Base-by-base conservation (phyloP, 2,329 filamentous ascomycete genomes). In the Penicillium sclerotigenum region DNA sequence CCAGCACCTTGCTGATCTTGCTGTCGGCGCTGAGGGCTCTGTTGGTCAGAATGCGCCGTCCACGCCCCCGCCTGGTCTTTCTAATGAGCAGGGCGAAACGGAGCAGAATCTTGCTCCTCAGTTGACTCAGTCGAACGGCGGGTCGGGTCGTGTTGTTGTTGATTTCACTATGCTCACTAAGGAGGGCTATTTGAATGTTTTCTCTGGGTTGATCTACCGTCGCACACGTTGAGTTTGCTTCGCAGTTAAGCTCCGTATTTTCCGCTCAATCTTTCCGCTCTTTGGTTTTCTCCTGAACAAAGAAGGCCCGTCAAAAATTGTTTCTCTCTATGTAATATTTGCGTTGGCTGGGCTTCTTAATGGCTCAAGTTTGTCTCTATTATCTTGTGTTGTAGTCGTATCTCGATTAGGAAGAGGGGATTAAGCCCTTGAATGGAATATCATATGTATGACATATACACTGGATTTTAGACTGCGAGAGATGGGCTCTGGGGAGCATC, bases 1-100 rank as follows among this genome's bases (percentile, higher is more conserved):
- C 8, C 74, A 77, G 54, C 75, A 77, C 56, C 64, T 77, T 11
- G 75, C 75, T 8, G 75, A 77, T 58, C 64, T 77, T 24, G 75
- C 75, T 24, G 75, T 77, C 26, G 75, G 74, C 3, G 75, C 73
- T 6, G 75, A 76, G 50, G 75, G 73, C 28, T 69, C 69, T 16
- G 70, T 71, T 5, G 64, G 68, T 24, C 65, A 68, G 22, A 69
- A 65, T 29, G 62, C 65, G 9, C 66, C 70, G 3, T 57, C 64
- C 1, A 65, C 71, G 0, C 70, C 70, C 1, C 68, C 69, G 2
- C 61, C 65, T 6, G 61, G 59, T 34, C 54, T 68, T 7, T 58
- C 65, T 9, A 60, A 60, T 9, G 69, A 70, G 1, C 63, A 68
- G 16, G 63, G 59, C 26, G 66, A 68, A 9, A 53, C 64, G 3